Evolutionary conservation across 2,329 filamentous ascomycete species (phyloP), one percentile per base, ranked within the genome.

Genomic region (Sclerotinia spermophila): DNA sequence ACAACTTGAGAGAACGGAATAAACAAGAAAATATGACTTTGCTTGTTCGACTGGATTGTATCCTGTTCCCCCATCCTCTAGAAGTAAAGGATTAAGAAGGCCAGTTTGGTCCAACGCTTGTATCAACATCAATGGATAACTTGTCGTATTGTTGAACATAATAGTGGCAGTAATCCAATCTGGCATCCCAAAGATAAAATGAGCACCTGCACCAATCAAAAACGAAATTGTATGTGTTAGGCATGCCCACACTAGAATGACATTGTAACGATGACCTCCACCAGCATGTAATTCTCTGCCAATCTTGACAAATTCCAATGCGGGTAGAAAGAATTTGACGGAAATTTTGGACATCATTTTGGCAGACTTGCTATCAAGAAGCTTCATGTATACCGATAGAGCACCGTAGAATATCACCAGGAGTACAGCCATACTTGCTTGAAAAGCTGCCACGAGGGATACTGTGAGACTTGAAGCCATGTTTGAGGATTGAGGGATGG

Each of bases 21-120:
- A 90, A 71, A 91, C 85, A 5, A 91, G 80, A 75, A 91, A 90
- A 78, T 90, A 91, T 21, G 86, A 86, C 76, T 90, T 87, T 10
- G 88, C 88, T 15, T 89, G 82, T 68, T 86, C 83, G 19, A 90
- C 81, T 0, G 86, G 86, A 4, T 81, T 80, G 2, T 79, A 74
- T 2, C 80, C 81, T 78, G 73, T 85, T 81, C 78, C 83, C 81
- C 78, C 83, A 75, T 74, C 83, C 74, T 72, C 79, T 72, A 71
- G 72, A 2, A 83, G 78, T 27, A 90, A 81, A 2, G 82, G 77
- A 35, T 82, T 78, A 10, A 91, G 80, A 38, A 90, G 86, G 2
- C 87, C 87, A 0, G 89, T 75, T 38, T 72, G 74, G 45, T 77
- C 73, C 8, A 77, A 60, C 51, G 81, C 79, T 44, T 81, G 80